A percentile compares a stretch with the other conserved stretches of the same genome.
Conservation (phyloP, 768 basidiomycete species). For the Hygrophorus russula region DNA sequence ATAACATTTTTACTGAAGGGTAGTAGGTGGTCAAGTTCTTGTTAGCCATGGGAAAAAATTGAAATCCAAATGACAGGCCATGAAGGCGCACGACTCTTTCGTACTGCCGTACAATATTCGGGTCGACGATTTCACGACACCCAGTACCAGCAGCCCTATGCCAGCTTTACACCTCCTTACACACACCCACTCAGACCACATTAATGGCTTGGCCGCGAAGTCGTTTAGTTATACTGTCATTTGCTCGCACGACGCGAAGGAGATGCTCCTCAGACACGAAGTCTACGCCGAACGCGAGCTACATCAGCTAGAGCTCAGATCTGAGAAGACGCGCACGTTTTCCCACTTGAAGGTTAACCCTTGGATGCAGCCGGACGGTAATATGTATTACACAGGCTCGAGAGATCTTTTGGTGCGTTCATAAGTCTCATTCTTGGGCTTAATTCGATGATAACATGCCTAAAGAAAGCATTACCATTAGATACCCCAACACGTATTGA, state of each 20-base stretch:
- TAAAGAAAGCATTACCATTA: slow-evolving; percentile 46
- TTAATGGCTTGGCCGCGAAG: slow-evolving; percentile 62
- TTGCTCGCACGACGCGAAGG: slow-evolving; percentile 77
- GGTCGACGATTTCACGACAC: slow-evolving; percentile 68
- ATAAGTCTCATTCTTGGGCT: not conserved
- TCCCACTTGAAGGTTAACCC: slow-evolving; percentile 56
- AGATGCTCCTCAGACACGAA: slow-evolving; percentile 76
- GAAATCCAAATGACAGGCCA: too few relatives aligned
- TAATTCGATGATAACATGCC: not conserved
- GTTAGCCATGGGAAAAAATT: too few relatives aligned
- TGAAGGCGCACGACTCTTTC: slow-evolving; percentile 68
- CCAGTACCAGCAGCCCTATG: slow-evolving; percentile 20
- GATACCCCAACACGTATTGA: slow-evolving; percentile 55
- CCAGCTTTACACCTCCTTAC: slow-evolving; percentile 66
- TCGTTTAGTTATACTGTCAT: slow-evolving; percentile 64
- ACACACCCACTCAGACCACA: slow-evolving; percentile 87
- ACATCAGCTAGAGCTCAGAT: slow-evolving; percentile 36
- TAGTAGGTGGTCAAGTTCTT: too few relatives aligned
- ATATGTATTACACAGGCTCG: slow-evolving; percentile 35
- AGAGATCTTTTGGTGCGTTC: slow-evolving; percentile 57
- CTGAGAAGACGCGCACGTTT: slow-evolving; percentile 48
- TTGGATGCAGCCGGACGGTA: slow-evolving; percentile 32
- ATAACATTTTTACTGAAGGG: too few relatives aligned
- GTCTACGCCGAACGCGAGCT: slow-evolving; percentile 53
- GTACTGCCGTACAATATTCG: slow-evolving; percentile 73